Evolutionary conservation across 2,329 filamentous ascomycete genomes (phyloP).

Genomic region (Daldinia eschscholtzii): DNA sequence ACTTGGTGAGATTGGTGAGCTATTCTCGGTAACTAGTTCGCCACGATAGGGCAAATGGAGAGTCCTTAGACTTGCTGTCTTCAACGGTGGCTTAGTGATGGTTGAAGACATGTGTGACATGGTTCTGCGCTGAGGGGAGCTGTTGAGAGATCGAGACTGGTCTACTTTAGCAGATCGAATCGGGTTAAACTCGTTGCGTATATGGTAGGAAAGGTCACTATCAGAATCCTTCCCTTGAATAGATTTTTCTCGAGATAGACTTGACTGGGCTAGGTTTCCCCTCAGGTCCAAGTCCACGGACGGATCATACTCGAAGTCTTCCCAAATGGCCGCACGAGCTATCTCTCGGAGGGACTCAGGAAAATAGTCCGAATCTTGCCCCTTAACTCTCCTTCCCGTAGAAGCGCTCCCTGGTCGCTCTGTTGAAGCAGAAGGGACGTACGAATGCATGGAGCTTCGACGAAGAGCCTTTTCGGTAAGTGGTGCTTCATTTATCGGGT

Average conservation of each 20-base stretch:
- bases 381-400: conserved; percentile 19
- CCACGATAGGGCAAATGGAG: conserved; percentile 31
- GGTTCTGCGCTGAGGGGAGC: conserved; percentile 39
- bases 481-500: conserved; percentile 15
- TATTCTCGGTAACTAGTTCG: conserved; percentile 33
- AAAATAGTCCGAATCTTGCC: conserved; percentile 38
- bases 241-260: conserved; percentile 6
- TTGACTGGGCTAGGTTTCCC: conserved; percentile 27
- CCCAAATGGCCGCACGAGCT: conserved; percentile 38
- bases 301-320: conserved; percentile 24
- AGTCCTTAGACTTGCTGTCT: conserved; percentile 43
- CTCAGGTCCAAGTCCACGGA: conserved; percentile 30
- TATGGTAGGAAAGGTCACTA: conserved; percentile 26
- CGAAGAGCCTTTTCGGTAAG: conserved; percentile 38
- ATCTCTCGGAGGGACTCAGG: conserved; percentile 44
- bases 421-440: conserved; percentile 29
- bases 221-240: conserved; percentile 16
- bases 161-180: conserved; percentile 26
- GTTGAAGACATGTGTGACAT: conserved; percentile 37
- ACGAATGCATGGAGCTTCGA: conserved; percentile 49
- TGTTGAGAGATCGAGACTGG: conserved; percentile 29
- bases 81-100: conserved; percentile 36
- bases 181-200: conserved; percentile 37
- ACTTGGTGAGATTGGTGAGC: conserved; percentile 18
- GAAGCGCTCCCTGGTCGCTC: conserved; percentile 36